Conservation (phyloP, 1,284 basidiomycete species). For the Takashimella tepidaria region DNA sequence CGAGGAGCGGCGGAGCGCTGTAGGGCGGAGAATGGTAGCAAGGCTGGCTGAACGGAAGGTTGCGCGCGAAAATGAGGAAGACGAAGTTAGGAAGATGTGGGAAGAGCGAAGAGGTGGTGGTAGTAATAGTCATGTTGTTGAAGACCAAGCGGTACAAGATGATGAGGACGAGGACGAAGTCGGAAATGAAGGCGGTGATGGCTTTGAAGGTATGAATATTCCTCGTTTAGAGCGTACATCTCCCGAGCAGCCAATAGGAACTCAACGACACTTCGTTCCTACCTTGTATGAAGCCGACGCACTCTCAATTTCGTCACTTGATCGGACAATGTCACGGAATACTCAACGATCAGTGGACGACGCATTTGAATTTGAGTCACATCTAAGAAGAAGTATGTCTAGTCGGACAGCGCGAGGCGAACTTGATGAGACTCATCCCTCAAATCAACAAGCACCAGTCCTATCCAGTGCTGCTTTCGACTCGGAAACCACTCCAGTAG, state of each 20-base stretch:
- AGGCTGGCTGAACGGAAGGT: slow-evolving; percentile 39
- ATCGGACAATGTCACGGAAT: slow-evolving; percentile 33
- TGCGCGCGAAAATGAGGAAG: slow-evolving; percentile 37
- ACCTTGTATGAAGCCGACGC: no score
- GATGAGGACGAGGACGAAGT: slow-evolving; percentile 7
- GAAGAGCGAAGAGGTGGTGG: slow-evolving; percentile 33
- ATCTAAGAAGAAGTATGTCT: slow-evolving; percentile 37
- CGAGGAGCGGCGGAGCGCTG: slow-evolving; percentile 46
- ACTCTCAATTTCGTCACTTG: slow-evolving; percentile 6
- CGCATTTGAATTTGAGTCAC: slow-evolving; percentile 43
- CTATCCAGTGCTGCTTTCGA: no score
- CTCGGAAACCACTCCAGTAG: not conserved
- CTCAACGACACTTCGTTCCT: not conserved
- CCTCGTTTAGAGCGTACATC: slow-evolving; percentile 8
- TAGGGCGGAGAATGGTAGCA: slow-evolving; percentile 47
- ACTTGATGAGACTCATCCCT: slow-evolving; percentile 2
- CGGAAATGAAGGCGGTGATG: not conserved
- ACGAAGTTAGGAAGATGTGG: slow-evolving; percentile 36
- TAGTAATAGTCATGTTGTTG: no score
- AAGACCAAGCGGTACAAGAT: not conserved
- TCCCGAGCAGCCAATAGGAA: slow-evolving; percentile 3
- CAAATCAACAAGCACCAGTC: slow-evolving; percentile 3
- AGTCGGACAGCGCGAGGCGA: slow-evolving; percentile 35
- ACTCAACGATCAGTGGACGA: slow-evolving; percentile 35
- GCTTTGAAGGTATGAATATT: not conserved